Conservation (phyloP, 805 yeast genomes). For the Tetrapisispora nanseiensis region DNA sequence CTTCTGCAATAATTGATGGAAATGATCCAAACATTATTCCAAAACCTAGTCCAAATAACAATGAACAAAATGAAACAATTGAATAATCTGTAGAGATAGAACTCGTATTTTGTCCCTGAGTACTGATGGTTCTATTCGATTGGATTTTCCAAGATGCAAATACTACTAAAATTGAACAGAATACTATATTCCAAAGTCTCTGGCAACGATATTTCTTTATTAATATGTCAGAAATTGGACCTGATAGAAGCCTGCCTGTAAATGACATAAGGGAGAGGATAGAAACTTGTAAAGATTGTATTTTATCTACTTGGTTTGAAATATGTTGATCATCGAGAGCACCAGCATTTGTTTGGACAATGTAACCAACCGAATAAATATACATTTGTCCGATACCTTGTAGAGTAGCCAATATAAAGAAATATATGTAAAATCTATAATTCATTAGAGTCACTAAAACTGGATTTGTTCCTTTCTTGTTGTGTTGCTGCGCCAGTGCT, state of each 20-base stretch:
- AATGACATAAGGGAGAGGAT: conserved; percentile 56
- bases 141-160: conserved; percentile 28
- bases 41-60: conserved; percentile 52
- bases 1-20: conserved; percentile 70
- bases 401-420: conserved; percentile 43
- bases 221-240: conserved; percentile 54
- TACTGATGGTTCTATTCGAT: too few species aligned
- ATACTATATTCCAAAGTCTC: conserved; percentile 53
- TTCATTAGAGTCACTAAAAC: not conserved
- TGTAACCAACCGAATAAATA: conserved; percentile 63
- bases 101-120: too few species aligned
- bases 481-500: not conserved
- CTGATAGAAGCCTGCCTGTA: conserved; percentile 53
- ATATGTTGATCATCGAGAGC: conserved; percentile 15
- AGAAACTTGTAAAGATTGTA: conserved; percentile 66
- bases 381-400: conserved; percentile 65
- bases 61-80: conserved; percentile 40
- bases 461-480: not conserved
- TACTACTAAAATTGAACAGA: conserved; percentile 31
- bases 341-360: conserved; percentile 42
- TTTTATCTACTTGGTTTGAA: conserved; percentile 31
- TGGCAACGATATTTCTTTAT: conserved; percentile 44
- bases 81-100: too few species aligned
- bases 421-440: conserved; percentile 41
- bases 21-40: conserved; percentile 66